A percentile compares a stretch with the other conserved stretches of the same genome.
phyloP scores from a whole-genome alignment of 768 basidiomycete genomes.

The Xerocomus brunneocitrinus region DNA sequence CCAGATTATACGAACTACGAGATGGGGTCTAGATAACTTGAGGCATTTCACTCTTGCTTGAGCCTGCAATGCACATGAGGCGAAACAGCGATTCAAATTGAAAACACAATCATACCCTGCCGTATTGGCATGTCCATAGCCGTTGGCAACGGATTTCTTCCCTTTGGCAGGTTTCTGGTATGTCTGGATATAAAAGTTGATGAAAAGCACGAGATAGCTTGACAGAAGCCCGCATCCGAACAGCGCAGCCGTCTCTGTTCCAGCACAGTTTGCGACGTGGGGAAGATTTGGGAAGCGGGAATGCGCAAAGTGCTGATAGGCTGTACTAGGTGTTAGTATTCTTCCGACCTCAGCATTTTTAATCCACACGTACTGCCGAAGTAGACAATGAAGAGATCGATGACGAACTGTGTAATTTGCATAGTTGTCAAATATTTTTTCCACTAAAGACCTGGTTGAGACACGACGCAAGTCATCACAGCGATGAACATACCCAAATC shows the following conservation, averaged over 20 bases:
- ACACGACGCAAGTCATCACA: neutral
- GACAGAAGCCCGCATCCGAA: slow-evolving; percentile 88
- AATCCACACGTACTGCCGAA: slow-evolving; percentile 75
- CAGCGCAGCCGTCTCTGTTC: slow-evolving; percentile 81
- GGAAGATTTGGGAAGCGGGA: slow-evolving; percentile 63
- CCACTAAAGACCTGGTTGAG: slow-evolving; percentile 56
- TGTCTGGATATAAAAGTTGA: slow-evolving; percentile 89
- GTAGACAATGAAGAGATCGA: slow-evolving; percentile 88
- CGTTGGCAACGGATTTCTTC: slow-evolving; percentile 31
- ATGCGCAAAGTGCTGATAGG: slow-evolving; percentile 79
- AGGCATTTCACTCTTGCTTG: slow-evolving; percentile 31
- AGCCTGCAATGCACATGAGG: slow-evolving; percentile 21
- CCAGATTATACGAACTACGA: slow-evolving; percentile 13
- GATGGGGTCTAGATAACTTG: neutral
- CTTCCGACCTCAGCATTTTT: neutral
- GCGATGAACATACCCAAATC: slow-evolving; percentile 72
- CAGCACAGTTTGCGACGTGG: slow-evolving; percentile 77
- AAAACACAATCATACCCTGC: slow-evolving; percentile 24
- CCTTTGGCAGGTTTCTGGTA: slow-evolving; percentile 62
- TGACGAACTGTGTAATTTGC: slow-evolving; percentile 95
- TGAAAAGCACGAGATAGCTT: slow-evolving; percentile 90
- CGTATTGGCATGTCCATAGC: slow-evolving; percentile 43
- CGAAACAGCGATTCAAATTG: neutral
- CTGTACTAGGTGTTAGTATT: slow-evolving; percentile 26
- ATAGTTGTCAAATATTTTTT: slow-evolving; percentile 96